Percentiles rank a stretch among this genome's conserved stretches.
Evolutionary conservation across 1,284 basidiomycete genomes (phyloP).

Genomic region (Apiotrichum montevideense): DNA sequence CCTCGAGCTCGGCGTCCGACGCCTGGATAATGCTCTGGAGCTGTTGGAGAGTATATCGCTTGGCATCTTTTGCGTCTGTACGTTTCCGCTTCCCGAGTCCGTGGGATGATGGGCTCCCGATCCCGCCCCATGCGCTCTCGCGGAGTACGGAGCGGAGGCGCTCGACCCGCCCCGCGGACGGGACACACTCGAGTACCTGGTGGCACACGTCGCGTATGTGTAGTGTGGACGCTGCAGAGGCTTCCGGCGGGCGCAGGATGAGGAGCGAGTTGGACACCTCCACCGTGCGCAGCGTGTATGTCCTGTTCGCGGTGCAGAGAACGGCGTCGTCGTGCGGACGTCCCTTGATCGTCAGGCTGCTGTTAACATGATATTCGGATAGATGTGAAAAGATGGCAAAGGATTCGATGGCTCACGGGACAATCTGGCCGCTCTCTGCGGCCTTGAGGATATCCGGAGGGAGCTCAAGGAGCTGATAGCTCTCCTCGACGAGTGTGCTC

Average conservation of each 20-base stretch:
- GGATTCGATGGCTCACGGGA: conserved; percentile 28
- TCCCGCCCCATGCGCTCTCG: conserved; percentile 58
- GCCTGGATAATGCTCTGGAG: conserved; percentile 65
- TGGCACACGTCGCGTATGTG: conserved; percentile 51
- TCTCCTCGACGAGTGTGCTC: conserved; percentile 20
- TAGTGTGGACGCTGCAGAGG: conserved; percentile 16
- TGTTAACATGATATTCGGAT: not conserved
- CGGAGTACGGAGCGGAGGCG: conserved; percentile 58
- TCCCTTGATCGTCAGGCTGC: conserved; percentile 74
- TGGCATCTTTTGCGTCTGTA: conserved; percentile 23
- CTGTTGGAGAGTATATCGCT: conserved; percentile 56
- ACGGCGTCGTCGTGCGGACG: conserved; percentile 75
- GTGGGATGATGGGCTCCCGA: conserved; percentile 19
- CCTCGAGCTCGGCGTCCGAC: conserved; percentile 63
- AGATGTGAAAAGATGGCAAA: too few species aligned
- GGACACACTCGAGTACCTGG: conserved; percentile 70
- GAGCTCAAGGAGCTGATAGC: conserved; percentile 45
- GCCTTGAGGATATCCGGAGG: conserved; percentile 42
- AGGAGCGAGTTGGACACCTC: conserved; percentile 77
- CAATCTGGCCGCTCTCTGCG: conserved; percentile 30
- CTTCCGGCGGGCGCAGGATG: conserved; percentile 54
- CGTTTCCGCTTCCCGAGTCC: conserved; percentile 20
- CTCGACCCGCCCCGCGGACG: conserved; percentile 64
- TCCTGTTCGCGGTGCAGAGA: conserved; percentile 69
- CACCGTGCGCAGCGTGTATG: conserved; percentile 73